phyloP scores from a whole-genome alignment of 352 stramenopile genomes.

The Phytophthora crassamura region DNA sequence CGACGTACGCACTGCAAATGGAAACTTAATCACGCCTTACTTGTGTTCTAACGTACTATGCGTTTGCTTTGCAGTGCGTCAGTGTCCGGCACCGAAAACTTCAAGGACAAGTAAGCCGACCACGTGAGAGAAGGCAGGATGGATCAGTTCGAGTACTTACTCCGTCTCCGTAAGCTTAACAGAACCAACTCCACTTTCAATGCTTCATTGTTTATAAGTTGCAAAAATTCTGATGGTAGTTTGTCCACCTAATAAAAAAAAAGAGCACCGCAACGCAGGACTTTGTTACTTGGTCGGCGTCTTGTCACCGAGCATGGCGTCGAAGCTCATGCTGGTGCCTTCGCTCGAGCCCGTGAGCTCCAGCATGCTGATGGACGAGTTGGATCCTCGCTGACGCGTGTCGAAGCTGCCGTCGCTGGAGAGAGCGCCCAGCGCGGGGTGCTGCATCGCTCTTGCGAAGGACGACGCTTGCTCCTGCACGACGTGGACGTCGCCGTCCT shows the following conservation, averaged over 20 bases:
- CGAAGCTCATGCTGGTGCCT: slow-evolving; percentile 28
- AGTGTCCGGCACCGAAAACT: neutral
- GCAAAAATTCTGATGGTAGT: no score
- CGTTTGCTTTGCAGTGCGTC: neutral
- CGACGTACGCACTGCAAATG: slow-evolving; percentile 4
- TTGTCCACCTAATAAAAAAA: no score
- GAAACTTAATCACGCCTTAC: neutral
- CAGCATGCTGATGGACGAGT: slow-evolving; percentile 49
- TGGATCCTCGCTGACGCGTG: slow-evolving; percentile 35
- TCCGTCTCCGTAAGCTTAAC: no score
- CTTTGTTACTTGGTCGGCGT: slow-evolving; percentile 2
- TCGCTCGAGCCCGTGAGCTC: slow-evolving; percentile 32
- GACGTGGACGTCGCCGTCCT: slow-evolving; percentile 13
- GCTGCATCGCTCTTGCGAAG: slow-evolving; percentile 26
- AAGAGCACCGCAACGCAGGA: no score
- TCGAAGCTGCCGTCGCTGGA: slow-evolving; percentile 45
- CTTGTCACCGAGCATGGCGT: slow-evolving; percentile 38
- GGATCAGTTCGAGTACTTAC: no score
- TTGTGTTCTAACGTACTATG: no score
- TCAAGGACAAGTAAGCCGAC: slow-evolving; percentile 18
- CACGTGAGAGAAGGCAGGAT: no score
- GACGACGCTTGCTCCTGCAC: slow-evolving; percentile 25
- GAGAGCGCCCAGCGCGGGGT: slow-evolving; percentile 32
- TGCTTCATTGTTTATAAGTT: no score
- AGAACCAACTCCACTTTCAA: no score